These are phyloP conservation scores for Cyberlindnera sargentensis DNA, from an alignment of 805 yeast genomes.

Conservation along the genomic window DNA sequence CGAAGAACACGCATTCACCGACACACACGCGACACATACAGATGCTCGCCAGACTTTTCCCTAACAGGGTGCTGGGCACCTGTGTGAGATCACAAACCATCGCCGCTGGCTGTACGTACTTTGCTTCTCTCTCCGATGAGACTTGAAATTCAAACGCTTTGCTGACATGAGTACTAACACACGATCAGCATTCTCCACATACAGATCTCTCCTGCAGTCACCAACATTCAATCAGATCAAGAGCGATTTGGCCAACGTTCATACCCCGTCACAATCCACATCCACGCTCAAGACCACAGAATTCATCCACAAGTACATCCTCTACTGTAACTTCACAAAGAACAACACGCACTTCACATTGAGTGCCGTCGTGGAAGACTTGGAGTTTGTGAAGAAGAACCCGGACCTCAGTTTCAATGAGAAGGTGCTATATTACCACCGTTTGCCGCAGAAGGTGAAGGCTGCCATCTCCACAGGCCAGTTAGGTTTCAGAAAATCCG, in stretches of 20 bases:
- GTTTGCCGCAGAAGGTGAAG: constrained; percentile 70
- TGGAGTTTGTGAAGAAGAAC: constrained; percentile 49
- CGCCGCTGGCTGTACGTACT: constrained; percentile 5
- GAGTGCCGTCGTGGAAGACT: constrained; percentile 62
- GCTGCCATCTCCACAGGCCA: constrained; percentile 72
- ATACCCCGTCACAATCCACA: constrained; percentile 4
- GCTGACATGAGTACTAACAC: constrained; percentile 2
- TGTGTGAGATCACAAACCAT: constrained; percentile 2
- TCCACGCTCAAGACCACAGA: constrained; percentile 13
- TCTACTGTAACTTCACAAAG: constrained; percentile 70
- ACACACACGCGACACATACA: not conserved
- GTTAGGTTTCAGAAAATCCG: constrained; percentile 83
- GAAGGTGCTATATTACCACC: constrained; percentile 67
- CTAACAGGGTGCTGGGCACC: not conserved
- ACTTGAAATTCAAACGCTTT: not conserved
- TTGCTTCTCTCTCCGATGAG: not conserved
- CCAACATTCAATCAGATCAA: not conserved
- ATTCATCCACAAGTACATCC: constrained; percentile 51
- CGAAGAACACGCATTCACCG: too few species aligned
- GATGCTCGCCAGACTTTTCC: constrained; percentile 8
- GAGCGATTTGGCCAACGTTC: constrained; percentile 7
- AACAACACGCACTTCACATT: constrained; percentile 81
- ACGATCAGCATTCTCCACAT: not conserved
- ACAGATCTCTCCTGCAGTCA: not conserved
- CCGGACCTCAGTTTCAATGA: constrained; percentile 53